Base-by-base conservation (phyloP, 345 rosid genomes). In the Salix purpurea region DNA sequence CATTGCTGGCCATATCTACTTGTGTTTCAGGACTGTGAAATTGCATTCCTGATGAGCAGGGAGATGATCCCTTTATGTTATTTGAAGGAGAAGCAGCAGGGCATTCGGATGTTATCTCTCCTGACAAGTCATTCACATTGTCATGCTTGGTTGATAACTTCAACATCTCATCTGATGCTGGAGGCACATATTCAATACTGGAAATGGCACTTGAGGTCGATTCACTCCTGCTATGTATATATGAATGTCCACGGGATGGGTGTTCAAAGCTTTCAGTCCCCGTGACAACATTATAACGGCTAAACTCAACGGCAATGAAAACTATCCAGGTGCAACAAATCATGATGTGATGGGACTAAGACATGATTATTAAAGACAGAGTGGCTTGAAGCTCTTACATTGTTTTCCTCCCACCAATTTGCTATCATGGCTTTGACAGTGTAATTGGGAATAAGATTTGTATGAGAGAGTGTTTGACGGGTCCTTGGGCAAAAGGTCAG, bases 381-480 rank as follows among this genome's bases (percentile, higher is more conserved):
- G 69, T 75, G 77, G 69, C 78, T 71, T 30, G 84, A 71, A 81
- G 85, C 78, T 67, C 70, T 83, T 72, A 88, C 76, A 74, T 79
- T 86, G 79, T 91, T 93, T 85, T 88, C 88, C 80, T 87, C 90
- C 40, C 92, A 87, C 99, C 99, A 93, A 83, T 85, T 90, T 44
- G 87, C 77, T 77, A 91, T 92, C 97, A 93, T 90, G 81, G 92
- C 97, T 82, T 93, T 95, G 83, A 95, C 98, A 28, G 88, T 95
- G 87, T 89, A 88, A 80, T 95, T 95, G 24, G 99, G 93, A 80
- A 91, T 93, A 81, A 95, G 88, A 85, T 93, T 89, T 79, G 85
- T 83, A 81, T 95, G 97, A 24, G 82, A 42, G 54, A 95, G 91
- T 56, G 74, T 79, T 81, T 88, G 90, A 65, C 83, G 85, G 62